A percentile compares a stretch with the other conserved stretches of the same genome.
phyloP scores from a whole-genome alignment of 2,329 filamentous ascomycete genomes.

The Microcyclospora pomicola region DNA sequence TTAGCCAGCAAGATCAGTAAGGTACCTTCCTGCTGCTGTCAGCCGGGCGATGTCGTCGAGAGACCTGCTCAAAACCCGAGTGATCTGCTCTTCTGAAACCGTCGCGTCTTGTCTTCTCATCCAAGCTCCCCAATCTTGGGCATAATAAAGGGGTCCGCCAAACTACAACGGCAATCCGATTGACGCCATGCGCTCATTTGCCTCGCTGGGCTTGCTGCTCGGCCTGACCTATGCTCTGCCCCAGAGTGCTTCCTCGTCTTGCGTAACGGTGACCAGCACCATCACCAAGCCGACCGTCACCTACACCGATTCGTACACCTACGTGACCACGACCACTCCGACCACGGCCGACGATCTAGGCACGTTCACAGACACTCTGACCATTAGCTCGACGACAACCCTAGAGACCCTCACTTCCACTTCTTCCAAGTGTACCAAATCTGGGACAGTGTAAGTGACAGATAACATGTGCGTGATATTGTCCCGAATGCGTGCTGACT shows the following conservation, averaged over 20 bases:
- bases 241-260: conserved; percentile 9
- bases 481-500: too few species aligned
- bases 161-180: too few species aligned
- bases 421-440: conserved; percentile 11
- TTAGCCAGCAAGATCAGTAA: too few species aligned
- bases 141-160: too few species aligned
- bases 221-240: conserved; percentile 13
- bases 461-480: not conserved
- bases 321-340: conserved; percentile 13
- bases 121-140: too few species aligned
- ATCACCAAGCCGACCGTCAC: conserved; percentile 19
- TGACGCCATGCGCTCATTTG: conserved; percentile 10
- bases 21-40: too few species aligned
- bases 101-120: too few species aligned
- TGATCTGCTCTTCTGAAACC: too few species aligned
- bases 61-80: too few species aligned
- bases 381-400: conserved; percentile 16
- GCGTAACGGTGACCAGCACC: conserved; percentile 15
- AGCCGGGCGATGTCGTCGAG: too few species aligned
- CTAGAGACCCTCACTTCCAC: conserved; percentile 16
- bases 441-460: conserved; percentile 12
- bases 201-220: conserved; percentile 12
- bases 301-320: conserved; percentile 16
- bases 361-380: conserved; percentile 15
- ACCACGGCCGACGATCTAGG: conserved; percentile 15